Evolutionary conservation across 805 yeast species (phyloP), one percentile per base, ranked within the genome.

Genomic region (Metschnikowia borealis): DNA sequence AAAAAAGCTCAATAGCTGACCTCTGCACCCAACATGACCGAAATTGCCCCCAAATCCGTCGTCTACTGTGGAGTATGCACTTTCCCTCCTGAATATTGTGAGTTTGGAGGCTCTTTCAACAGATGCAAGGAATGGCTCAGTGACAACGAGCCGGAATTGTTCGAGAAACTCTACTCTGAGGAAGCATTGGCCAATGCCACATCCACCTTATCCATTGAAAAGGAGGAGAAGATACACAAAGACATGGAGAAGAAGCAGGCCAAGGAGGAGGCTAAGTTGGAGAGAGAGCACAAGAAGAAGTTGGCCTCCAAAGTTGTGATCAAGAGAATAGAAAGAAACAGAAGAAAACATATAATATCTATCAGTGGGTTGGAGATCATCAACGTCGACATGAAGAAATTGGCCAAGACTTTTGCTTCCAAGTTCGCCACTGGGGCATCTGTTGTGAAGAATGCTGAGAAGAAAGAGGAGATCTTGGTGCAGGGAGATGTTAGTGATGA

Each of bases 401-500:
- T 89, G 57, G 87, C 96, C 41, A 92, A 92, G 76, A 84, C 90
- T 0, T 91, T 92, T 69, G 94, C 97, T 0, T 85, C 94, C 34
- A 89, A 87, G 67, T 91, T 92, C 64, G 98, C 98, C 13, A 91
- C 97, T 7, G 98, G 98, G 46, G 92, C 97, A 29, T 83, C 94
- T 20, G 96, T 91, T 13, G 84, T 90, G 3, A 91, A 91, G 70
- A 87, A 83, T 56, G 90, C 83, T 3, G 98, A 91, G 57, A 91
- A 91, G 70, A 88, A 87, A 66, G 97, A 92, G 54, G 98, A 91
- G 64, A 82, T 91, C 50, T 80, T 89, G 51, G 85, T 91, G 52
- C 97, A 91, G 72, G 98, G 98, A 61, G 98, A 92, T 68, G 94
- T 91, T 40, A 86, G 90, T 50, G 97, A 90, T 57, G 96, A 86